These are phyloP conservation scores for Ophiostoma sp. DNA, from an alignment of 2,329 filamentous ascomycete genomes.

Conservation along the genomic window DNA sequence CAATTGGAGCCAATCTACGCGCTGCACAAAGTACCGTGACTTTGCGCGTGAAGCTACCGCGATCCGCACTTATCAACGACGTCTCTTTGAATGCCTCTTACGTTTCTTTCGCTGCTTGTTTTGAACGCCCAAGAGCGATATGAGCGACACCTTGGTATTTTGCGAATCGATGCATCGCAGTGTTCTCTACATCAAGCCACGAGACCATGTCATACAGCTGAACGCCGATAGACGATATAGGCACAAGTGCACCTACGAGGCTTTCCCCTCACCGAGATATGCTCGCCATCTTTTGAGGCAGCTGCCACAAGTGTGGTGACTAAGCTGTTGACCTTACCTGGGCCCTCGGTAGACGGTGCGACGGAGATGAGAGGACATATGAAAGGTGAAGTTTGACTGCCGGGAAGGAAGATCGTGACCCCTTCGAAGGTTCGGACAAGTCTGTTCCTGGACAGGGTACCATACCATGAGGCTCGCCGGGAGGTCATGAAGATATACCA, in stretches of 20 bases:
- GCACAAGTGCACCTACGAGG: not conserved
- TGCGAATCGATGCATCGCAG: not conserved
- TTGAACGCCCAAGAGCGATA: not conserved
- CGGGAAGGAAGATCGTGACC: no score
- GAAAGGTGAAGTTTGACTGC: not conserved
- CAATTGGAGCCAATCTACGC: slow-evolving; percentile 14
- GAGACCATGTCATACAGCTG: not conserved
- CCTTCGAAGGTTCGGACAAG: not conserved
- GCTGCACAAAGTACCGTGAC: slow-evolving; percentile 18
- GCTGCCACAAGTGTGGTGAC: not conserved
- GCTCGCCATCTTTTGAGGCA: not conserved
- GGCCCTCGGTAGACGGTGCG: not conserved
- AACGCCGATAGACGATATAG: not conserved
- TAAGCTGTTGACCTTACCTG: not conserved
- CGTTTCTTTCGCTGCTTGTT: not conserved
- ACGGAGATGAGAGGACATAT: not conserved
- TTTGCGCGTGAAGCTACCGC: slow-evolving; percentile 6
- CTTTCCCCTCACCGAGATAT: no score
- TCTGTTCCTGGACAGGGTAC: not conserved
- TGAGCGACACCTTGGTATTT: not conserved
- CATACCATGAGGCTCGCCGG: no score
- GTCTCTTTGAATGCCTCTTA: not conserved
- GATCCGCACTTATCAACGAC: slow-evolving; percentile 5
- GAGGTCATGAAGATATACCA: not conserved
- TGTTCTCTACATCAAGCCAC: not conserved